Conservation (phyloP, 306 rosid species). For the Trifolium subterraneum region DNA sequence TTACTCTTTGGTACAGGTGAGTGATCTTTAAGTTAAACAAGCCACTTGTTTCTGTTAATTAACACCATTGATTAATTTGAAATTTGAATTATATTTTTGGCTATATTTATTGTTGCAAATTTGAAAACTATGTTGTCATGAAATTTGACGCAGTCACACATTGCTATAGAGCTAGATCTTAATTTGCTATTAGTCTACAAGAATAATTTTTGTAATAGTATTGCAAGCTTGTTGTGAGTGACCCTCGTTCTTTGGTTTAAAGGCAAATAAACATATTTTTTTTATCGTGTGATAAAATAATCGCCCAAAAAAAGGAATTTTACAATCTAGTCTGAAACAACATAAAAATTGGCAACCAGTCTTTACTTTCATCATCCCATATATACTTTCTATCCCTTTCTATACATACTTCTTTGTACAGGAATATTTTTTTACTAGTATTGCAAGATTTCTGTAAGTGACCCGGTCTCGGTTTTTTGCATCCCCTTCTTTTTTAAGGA, state of each 20-base stretch:
- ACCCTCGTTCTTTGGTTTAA: not conserved
- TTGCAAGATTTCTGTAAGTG: constrained; percentile 11
- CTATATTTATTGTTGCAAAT: constrained; percentile 3
- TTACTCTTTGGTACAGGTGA: constrained; percentile 99
- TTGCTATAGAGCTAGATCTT: not conserved
- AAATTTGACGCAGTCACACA: constrained; percentile 1
- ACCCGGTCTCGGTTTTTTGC: no score
- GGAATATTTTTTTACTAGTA: not conserved
- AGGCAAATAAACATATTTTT: not conserved
- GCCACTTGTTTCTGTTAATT: constrained; percentile 24
- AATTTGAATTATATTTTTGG: constrained; percentile 13
- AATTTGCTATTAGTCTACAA: not conserved
- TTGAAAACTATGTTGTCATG: constrained; percentile 9
- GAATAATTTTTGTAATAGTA: constrained; percentile 2
- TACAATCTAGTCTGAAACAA: no score
- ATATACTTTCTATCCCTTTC: no score
- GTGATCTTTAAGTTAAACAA: constrained; percentile 8
- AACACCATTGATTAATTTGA: not conserved
- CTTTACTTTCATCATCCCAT: no score
- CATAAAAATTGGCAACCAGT: no score
- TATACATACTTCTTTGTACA: not conserved
- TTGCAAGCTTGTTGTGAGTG: constrained; percentile 14
- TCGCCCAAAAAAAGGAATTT: no score
- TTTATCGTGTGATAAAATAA: no score
- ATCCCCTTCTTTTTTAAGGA: not conserved